Conservation (phyloP, 2,329 filamentous ascomycete species). For the Epichloe sylvatica region DNA sequence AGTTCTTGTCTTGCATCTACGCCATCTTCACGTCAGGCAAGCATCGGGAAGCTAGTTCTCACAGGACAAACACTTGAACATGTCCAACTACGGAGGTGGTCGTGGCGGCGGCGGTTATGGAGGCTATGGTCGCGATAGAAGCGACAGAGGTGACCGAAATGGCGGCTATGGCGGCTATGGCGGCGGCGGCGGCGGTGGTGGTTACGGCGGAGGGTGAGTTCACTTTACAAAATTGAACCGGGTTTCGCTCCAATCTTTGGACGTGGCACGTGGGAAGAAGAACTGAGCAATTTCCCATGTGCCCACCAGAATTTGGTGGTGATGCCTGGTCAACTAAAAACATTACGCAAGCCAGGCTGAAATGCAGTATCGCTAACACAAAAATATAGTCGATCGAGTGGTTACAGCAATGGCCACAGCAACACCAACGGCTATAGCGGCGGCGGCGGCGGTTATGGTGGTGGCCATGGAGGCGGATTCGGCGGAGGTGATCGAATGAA, state of each 20-base stretch:
- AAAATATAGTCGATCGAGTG: constrained; percentile 28
- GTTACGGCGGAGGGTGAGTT: constrained; percentile 26
- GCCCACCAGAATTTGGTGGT: neutral
- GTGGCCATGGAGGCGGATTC: constrained; percentile 29
- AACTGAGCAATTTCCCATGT: neutral
- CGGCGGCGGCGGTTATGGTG: constrained; percentile 20
- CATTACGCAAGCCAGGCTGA: neutral
- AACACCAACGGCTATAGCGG: constrained; percentile 18
- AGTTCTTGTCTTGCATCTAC: neutral
- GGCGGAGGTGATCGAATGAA: constrained; percentile 89
- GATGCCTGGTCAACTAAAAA: neutral
- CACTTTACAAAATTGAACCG: neutral
- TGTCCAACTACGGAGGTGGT: constrained; percentile 33
- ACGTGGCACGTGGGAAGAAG: neutral
- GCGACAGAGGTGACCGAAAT: constrained; percentile 32
- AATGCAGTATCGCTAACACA: constrained; percentile 20
- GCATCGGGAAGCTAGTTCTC: neutral
- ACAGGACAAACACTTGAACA: constrained; percentile 14
- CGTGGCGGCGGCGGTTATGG: constrained; percentile 20
- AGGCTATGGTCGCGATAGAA: constrained; percentile 29
- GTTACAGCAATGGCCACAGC: constrained; percentile 17
- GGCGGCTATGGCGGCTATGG: constrained; percentile 23
- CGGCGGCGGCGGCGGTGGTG: constrained; percentile 20
- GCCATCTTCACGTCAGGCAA: neutral
- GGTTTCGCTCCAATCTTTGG: neutral